These are phyloP conservation scores for Pythium monospermum DNA, from an alignment of 352 stramenopile species.

Conservation along the genomic window DNA sequence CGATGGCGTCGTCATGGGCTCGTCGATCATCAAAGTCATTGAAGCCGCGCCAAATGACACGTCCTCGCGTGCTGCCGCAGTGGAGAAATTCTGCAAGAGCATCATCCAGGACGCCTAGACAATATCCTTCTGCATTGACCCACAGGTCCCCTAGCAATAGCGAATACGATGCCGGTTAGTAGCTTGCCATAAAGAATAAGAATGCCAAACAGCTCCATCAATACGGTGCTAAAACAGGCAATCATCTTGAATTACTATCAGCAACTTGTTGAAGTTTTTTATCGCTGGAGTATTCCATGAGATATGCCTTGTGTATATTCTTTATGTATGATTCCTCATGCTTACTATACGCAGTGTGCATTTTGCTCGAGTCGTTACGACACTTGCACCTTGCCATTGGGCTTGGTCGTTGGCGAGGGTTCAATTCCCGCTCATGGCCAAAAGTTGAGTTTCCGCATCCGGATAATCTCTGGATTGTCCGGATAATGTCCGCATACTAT, in stretches of 20 bases:
- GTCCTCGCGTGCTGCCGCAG: constrained; percentile 52
- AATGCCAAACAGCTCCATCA: neutral
- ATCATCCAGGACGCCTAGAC: constrained; percentile 43
- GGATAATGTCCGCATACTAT: constrained; percentile 55
- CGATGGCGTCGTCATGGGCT: constrained; percentile 89
- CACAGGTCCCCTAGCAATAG: neutral
- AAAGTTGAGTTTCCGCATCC: too few relatives aligned
- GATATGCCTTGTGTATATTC: constrained; percentile 20
- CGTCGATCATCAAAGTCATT: constrained; percentile 85
- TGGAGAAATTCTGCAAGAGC: constrained; percentile 74
- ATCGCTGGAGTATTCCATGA: too few relatives aligned
- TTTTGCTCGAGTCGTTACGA: constrained; percentile 25
- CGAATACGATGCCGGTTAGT: too few relatives aligned
- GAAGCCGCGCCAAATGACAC: constrained; percentile 56
- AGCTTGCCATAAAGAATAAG: too few relatives aligned
- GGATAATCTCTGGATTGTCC: neutral
- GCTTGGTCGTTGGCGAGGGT: constrained; percentile 32
- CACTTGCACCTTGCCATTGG: constrained; percentile 8
- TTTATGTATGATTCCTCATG: constrained; percentile 6
- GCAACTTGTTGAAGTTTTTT: too few relatives aligned
- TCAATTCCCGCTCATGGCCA: constrained; percentile 45
- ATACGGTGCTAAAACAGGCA: neutral
- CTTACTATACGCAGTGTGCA: neutral
- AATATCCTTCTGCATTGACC: neutral
- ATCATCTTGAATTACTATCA: neutral